Percentiles rank a stretch among this genome's conserved stretches.
phyloP scores from a whole-genome alignment of 306 rosid genomes.

The Pterocarpus macrocarpus region DNA sequence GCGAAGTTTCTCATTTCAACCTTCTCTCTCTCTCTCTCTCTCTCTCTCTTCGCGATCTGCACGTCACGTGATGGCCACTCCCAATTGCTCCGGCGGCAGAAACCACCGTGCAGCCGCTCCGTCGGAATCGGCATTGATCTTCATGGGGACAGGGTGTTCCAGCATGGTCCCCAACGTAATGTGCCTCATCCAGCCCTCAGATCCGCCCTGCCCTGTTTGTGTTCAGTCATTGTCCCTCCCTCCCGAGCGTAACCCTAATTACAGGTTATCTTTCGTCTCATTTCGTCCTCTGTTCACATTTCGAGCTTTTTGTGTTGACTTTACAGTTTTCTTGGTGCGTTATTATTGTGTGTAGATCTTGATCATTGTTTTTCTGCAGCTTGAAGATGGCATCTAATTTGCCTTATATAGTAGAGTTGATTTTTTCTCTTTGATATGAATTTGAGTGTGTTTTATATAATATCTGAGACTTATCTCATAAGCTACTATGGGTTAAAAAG shows the following conservation, averaged over 20 bases:
- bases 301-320: not conserved
- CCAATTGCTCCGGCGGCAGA: conserved; percentile 49
- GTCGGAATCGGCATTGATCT: conserved; percentile 78
- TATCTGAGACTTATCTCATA: not conserved
- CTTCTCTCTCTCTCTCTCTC: not conserved
- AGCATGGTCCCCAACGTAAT: conserved; percentile 81
- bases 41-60: conserved; percentile 23
- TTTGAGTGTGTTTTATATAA: not conserved
- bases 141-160: conserved; percentile 93
- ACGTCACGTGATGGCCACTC: conserved; percentile 64
- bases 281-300: not conserved
- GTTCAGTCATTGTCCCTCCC: conserved; percentile 69
- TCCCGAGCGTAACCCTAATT: conserved; percentile 82
- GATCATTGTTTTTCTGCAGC: not conserved
- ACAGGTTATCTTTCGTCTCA: conserved; percentile 63
- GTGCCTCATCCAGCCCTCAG: conserved; percentile 84
- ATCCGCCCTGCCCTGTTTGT: conserved; percentile 89
- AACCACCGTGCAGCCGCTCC: conserved; percentile 13
- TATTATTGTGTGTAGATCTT: not conserved
- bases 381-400: not conserved
- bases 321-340: not conserved
- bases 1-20: no score
- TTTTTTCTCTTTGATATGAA: not conserved
- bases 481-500: not conserved
- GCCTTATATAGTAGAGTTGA: not conserved